phyloP scores from a whole-genome alignment of 306 rosid genomes.

The Cicer cuneatum region DNA sequence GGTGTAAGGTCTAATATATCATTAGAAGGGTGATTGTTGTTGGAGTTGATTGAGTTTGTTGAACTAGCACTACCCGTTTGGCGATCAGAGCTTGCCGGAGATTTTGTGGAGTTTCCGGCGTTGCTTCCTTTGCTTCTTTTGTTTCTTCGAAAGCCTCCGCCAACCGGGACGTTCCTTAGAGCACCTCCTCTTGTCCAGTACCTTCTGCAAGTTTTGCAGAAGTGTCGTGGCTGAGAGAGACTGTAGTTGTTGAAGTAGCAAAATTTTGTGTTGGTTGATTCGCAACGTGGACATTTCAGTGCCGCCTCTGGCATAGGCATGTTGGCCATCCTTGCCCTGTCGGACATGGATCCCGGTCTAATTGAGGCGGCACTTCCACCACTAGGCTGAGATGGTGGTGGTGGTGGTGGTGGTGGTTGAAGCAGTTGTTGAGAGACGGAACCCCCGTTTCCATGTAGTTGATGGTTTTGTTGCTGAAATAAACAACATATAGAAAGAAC shows the following conservation, averaged over 20 bases:
- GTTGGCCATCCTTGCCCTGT: slow-evolving; percentile 87
- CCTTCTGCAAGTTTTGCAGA: slow-evolving; percentile 91
- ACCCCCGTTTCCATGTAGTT: slow-evolving; percentile 30
- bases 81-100: slow-evolving; percentile 58
- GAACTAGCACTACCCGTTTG: slow-evolving; percentile 62
- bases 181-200: slow-evolving; percentile 93
- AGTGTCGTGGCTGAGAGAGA: slow-evolving; percentile 90
- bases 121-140: slow-evolving; percentile 64
- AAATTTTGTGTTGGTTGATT: slow-evolving; percentile 82
- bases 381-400: slow-evolving; percentile 44
- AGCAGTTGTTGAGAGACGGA: slow-evolving; percentile 52
- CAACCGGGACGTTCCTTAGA: slow-evolving; percentile 79
- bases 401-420: slow-evolving; percentile 44
- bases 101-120: slow-evolving; percentile 54
- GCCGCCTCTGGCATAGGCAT: slow-evolving; percentile 70
- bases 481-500: slow-evolving; percentile 13
- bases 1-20: slow-evolving; percentile 52
- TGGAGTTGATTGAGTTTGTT: slow-evolving; percentile 25
- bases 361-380: slow-evolving; percentile 53
- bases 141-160: slow-evolving; percentile 89
- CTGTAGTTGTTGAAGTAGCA: slow-evolving; percentile 93
- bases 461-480: slow-evolving; percentile 48
- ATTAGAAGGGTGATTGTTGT: slow-evolving; percentile 45
- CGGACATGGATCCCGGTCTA: slow-evolving; percentile 78
- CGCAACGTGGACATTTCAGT: slow-evolving; percentile 83